Base-by-base conservation (phyloP, 768 basidiomycete genomes). In the Russula abietina region DNA sequence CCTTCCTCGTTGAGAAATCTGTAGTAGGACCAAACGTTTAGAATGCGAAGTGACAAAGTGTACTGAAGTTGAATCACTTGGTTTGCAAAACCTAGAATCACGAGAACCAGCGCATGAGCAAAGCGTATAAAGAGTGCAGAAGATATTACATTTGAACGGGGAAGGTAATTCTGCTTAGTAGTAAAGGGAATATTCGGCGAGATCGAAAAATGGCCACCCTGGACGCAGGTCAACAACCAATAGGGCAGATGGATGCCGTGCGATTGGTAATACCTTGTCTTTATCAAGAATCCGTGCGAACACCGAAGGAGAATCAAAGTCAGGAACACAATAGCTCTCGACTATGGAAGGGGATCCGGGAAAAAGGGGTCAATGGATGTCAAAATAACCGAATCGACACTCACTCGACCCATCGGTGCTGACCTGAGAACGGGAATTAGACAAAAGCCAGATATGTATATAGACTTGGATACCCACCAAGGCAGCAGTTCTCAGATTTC, bases 171-270 rank as follows among this genome's bases (percentile, higher is more conserved):
- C 70, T 93, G 91, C 72, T 91, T 93, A 12, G 87, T 85, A 10
- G 81, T 79, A 70, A 87, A 89, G 0, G 83, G 78, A 30, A 82
- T 76, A 2, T 80, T 82, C 0, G 91, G 92, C n/a, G 80, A 84
- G 70, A 96, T 86, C 10, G 89, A 91, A 73, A 95, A 96, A 72
- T 97, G 94, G 0, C 94, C 94, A 26, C 94, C 94, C 81, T 87
- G 38, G 32, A 45, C 39, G 41, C 70, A 52, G 71, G 33, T 52
- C 43, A 60, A 41, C 22, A 12, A 50, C 38, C 11, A n/a, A 61
- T 36, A 28, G 19, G 3, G 12, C 46, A 43, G 26, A 8, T 64
- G 16, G 7, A 6, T 16, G 16, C 16, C 16, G 6, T 39, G 16
- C 16, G 6, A 50, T 50, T 46, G 32, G 32, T 9, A 17, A 17